Base-by-base conservation (phyloP, 1,284 basidiomycete species). In the Leucoagaricus sp. region DNA sequence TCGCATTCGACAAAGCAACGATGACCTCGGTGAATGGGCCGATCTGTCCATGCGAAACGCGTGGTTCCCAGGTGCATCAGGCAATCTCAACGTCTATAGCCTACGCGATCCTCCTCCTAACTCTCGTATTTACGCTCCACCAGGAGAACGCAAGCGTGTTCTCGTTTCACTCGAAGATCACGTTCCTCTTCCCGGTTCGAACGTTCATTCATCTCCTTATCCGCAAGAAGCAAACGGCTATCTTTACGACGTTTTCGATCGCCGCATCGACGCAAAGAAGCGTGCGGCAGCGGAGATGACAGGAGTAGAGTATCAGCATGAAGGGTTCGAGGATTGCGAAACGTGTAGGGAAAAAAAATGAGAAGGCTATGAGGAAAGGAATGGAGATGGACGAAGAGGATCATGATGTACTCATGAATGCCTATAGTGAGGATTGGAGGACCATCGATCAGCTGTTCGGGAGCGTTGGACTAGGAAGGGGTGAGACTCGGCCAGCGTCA, bases 31-130 rank as follows among this genome's bases (percentile, higher is more conserved):
- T 3, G 66, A 68, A 23, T 62, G 58, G 19, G 64, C 75, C 57
- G 78, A 80, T 55, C 77, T 81, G 38, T 77, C 79, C 29, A 74
- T 85, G 57, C 65, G 69, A 38, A 82, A 85, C 52, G 86, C 78
- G 10, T 88, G 82, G 77, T 76, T 87, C 58, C 79, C 79, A 1
- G 69, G 70, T 3, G 46, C 36, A 7, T 28, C 61, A 15, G 63
- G 63, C 21, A 64, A 55, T 19, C 41, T 68, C n/a, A 17, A 53
- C 21, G 45, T 60, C 41, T 10, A 12, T 29, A 34, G 9, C 12
- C 17, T 7, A 21, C 46, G 10, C 10, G 40, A 26, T 41, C 44
- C 46, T 6, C 36, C 53, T 12, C 38, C 23, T 7, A 33, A 49
- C 28, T 52, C 50, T 8, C 50, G 38, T 13, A n/a, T 54, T 8